Conservation (phyloP, 176 grass and related monocot species). For the Aechmea fasciata region DNA sequence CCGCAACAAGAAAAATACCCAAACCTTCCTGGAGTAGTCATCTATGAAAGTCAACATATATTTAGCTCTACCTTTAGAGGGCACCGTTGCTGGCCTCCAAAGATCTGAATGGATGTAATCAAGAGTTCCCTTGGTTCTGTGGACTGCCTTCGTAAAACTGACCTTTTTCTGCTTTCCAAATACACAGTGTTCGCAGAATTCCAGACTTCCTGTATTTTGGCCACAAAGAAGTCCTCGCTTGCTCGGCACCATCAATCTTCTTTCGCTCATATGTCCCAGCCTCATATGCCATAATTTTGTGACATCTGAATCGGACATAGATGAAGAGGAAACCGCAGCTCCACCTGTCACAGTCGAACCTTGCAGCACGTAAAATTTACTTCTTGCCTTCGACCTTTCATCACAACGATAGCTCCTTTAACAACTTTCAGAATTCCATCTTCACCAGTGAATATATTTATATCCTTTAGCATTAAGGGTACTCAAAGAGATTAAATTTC, state of each 20-base stretch:
- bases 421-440: not conserved
- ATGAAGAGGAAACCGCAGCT: not conserved
- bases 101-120: not conserved
- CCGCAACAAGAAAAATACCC: too few relatives aligned
- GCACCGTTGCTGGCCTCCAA: not conserved
- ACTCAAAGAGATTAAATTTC: slow-evolving; percentile 14
- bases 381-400: slow-evolving; percentile 7
- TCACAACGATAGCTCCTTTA: slow-evolving; percentile 1
- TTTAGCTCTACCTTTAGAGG: too few relatives aligned
- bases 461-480: slow-evolving; percentile 5
- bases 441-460: not conserved
- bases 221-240: not conserved
- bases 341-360: not conserved
- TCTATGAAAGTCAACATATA: too few relatives aligned
- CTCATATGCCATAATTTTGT: slow-evolving; percentile 1
- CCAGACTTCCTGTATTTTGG: not conserved
- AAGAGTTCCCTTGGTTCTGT: not conserved
- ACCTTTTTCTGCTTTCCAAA: slow-evolving; percentile 13
- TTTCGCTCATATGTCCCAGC: slow-evolving; percentile 4
- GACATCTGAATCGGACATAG: not conserved
- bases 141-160: not conserved
- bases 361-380: not conserved
- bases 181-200: slow-evolving; percentile 13
- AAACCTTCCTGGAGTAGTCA: too few relatives aligned
- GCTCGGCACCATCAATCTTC: not conserved